Base-by-base conservation (phyloP, 1,284 basidiomycete genomes). In the Mycosarcoma mackinlayi region DNA sequence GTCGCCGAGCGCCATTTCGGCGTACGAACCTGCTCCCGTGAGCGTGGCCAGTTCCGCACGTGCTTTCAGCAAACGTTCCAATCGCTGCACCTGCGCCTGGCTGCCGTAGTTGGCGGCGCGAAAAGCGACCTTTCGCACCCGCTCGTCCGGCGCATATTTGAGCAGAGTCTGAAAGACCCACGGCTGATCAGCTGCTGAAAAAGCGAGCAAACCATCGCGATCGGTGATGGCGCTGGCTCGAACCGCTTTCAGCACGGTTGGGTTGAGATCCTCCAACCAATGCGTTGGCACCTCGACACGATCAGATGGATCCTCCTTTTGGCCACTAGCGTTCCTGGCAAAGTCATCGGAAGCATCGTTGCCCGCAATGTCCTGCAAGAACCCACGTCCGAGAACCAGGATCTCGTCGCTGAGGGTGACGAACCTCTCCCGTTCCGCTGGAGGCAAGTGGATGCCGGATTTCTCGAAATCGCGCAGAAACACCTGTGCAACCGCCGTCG, bases 391-490 rank as follows among this genome's bases (percentile, higher is more conserved):
- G 8, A 97, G 89, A 0, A 90, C 86, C n/a, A 96, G 86, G 59
- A 98, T 92, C 46, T 92, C 90, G 30, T 94, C 92, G n/a, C 92
- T 94, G 11, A 98, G 86, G 4, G 90, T 87, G 13, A 98, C 94
- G 73, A 98, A 97, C 48, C 88, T 88, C 37, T 88, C 86, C 24
- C 95, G 88, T 73, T 92, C 86, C 3, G 86, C 85, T 0, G 90
- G 88, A 8, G 93, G 91, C 5, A 98, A 87, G 81, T 95, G 88
- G 72, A 98, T 96, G 1, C 93, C 95, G 7, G 93, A 96, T 83
- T 94, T 95, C 82, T 97, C 93, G 84, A 98, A 98, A 85, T 98
- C 96, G 47, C 91, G 88, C 87, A 93, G 90, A 84, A 98, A 98
- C 66, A 95, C 94, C 21, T 92, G 86, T 18, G 95, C 94, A 3